Conservation (phyloP, 768 basidiomycete genomes). For the Calocybe cyanea region DNA sequence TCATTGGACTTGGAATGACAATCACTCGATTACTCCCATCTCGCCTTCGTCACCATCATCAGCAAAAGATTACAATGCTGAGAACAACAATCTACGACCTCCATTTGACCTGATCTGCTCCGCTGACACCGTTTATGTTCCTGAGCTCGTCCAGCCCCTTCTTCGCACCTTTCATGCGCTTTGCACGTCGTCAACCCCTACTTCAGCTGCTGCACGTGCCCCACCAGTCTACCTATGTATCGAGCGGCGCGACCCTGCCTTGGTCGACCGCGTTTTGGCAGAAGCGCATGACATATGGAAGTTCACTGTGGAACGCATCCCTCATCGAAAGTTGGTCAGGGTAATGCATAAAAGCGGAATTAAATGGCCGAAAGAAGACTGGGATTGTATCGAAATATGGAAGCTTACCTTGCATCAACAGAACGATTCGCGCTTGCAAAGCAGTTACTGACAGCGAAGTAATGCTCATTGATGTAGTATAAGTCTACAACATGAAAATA, state of each 20-base stretch:
- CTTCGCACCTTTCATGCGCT: slow-evolving; percentile 62
- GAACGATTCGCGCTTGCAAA: not conserved
- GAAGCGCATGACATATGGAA: slow-evolving; percentile 53
- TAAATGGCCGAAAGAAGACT: slow-evolving; percentile 64
- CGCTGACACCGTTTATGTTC: slow-evolving; percentile 77
- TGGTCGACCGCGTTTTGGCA: slow-evolving; percentile 57
- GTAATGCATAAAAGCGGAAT: slow-evolving; percentile 55
- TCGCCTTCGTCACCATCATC: slow-evolving; percentile 17
- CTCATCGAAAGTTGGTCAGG: slow-evolving; percentile 54
- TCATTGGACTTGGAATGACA: slow-evolving; percentile 53
- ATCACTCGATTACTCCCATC: slow-evolving; percentile 29
- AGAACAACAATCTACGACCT: slow-evolving; percentile 33
- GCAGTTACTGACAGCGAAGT: not conserved
- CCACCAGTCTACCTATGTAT: slow-evolving; percentile 63
- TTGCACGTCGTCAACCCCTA: slow-evolving; percentile 31
- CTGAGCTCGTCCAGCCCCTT: slow-evolving; percentile 61
- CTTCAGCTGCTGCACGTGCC: slow-evolving; percentile 23
- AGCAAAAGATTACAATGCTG: slow-evolving; percentile 4
- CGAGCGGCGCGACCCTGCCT: slow-evolving; percentile 70
- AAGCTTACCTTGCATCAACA: slow-evolving; percentile 39
- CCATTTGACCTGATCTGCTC: slow-evolving; percentile 78
- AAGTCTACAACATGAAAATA: too few relatives aligned
- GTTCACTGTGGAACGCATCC: slow-evolving; percentile 56
- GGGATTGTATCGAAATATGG: slow-evolving; percentile 85
- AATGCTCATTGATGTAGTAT: too few relatives aligned